Percentiles rank a stretch among this genome's conserved stretches.
phyloP scores from a whole-genome alignment of 2,329 filamentous ascomycete genomes.

The Massarina eburnea region DNA sequence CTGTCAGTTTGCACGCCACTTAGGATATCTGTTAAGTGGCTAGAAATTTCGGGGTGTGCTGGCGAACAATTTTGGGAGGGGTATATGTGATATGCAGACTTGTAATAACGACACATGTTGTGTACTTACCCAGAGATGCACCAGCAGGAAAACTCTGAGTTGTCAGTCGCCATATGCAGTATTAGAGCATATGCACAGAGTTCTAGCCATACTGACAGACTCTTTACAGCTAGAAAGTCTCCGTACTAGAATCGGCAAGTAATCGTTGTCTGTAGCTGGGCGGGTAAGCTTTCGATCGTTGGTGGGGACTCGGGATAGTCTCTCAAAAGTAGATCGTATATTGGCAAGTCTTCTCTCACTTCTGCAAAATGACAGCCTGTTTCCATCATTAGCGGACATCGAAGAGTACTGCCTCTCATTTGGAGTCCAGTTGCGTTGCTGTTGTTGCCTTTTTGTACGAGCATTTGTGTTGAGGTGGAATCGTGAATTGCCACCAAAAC shows the following conservation, averaged over 20 bases:
- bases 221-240: neutral
- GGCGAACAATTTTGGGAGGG: slow-evolving; percentile 13
- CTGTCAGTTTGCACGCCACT: slow-evolving; percentile 14
- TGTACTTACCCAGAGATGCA: slow-evolving; percentile 13
- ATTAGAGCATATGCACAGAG: neutral
- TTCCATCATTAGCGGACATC: no score
- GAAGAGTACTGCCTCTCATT: no score
- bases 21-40: slow-evolving; percentile 13
- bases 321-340: no score
- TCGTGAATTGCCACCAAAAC: no score
- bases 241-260: neutral
- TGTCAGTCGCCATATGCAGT: slow-evolving; percentile 1
- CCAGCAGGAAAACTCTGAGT: slow-evolving; percentile 9
- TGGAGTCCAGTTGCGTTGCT: no score
- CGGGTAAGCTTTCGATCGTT: no score
- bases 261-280: neutral
- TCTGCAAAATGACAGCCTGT: no score
- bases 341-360: no score
- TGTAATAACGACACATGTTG: slow-evolving; percentile 24
- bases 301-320: no score
- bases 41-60: slow-evolving; percentile 4
- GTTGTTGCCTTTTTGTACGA: no score
- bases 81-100: slow-evolving; percentile 24
- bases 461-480: no score
- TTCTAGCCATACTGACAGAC: neutral